A percentile compares a stretch with the other conserved stretches of the same genome.
phyloP scores from a whole-genome alignment of 164 flowering plant species.

The Chimonanthus praecox region DNA sequence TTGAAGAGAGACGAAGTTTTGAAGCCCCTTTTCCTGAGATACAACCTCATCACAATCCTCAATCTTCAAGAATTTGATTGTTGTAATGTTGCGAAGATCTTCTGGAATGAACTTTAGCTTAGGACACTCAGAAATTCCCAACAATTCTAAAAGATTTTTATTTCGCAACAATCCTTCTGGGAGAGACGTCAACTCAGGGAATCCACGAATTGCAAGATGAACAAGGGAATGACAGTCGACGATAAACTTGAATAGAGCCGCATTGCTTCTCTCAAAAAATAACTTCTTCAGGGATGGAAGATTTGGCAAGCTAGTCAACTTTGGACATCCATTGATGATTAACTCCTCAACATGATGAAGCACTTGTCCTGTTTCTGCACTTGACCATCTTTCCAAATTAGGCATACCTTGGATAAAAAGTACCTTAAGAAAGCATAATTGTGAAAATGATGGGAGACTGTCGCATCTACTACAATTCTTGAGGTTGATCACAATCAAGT shows the following conservation, averaged over 20 bases:
- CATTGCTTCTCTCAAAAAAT: not conserved
- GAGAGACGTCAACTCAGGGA: not conserved
- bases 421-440: conserved; percentile 16
- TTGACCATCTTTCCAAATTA: conserved; percentile 12
- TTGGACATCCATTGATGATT: conserved; percentile 5
- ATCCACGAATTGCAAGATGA: not conserved
- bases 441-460: conserved; percentile 14
- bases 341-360: conserved; percentile 7
- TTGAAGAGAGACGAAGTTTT: conserved; percentile 9
- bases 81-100: conserved; percentile 4
- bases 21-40: conserved; percentile 5
- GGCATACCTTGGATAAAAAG: conserved; percentile 7
- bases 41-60: conserved; percentile 2
- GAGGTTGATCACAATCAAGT: conserved; percentile 4
- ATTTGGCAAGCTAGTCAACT: conserved; percentile 2
- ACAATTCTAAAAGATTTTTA: not conserved
- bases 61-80: conserved; percentile 8
- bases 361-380: not conserved
- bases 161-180: conserved; percentile 9
- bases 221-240: not conserved
- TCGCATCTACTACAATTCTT: conserved; percentile 16
- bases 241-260: not conserved
- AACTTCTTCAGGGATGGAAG: conserved; percentile 1
- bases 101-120: conserved; percentile 6
- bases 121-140: conserved; percentile 7